Base-by-base conservation (phyloP, 2,329 filamentous ascomycete species). In the Fusarium falciforme region DNA sequence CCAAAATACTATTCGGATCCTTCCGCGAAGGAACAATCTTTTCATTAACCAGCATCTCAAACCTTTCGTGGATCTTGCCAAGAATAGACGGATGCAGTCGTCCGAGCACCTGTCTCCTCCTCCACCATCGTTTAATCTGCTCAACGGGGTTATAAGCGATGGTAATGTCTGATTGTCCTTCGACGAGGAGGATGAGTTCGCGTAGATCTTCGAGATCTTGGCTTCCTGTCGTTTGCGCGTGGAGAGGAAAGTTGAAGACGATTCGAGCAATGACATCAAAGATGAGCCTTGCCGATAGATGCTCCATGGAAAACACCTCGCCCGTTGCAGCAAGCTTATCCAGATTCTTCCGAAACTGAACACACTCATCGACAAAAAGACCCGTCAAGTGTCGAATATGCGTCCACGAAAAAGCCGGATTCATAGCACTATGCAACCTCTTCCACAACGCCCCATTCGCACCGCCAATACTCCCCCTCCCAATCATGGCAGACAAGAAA, bases 251-350 rank as follows among this genome's bases (percentile, higher is more conserved):
- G 5, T 59, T 60, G 4, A 72, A 12, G 2, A 64, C 20, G 12
- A 47, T 36, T 5, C n/a, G 16, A 1, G 68, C 55, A 2, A 58
- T 61, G 2, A 74, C 49, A 2, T 36, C 59, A 36, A 68, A 72
- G 8, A 66, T 8, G 2, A 49, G 14, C 6, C 47, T 72, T 7
- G 40, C 52, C 0, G 55, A 4, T 0, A 70, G 6, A 0, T 68
- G 58, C 11, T 74, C 72, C 66, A 72, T 63, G 4, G 72, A 72
- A 14, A 75, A 75, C 6, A 38, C 12, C 5, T 66, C 54, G 2
- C 72, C 55, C 0, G 29, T 49, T 2, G 6, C 7, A 0, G 64
- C 62, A 2, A 61, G 33, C 4, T 70, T 22, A 4, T 66, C 61
- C 1, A 74, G 20, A 1, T 29, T 64, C 4, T 20, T n/a, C 12